Evolutionary conservation across 2,329 filamentous ascomycete species (phyloP), one percentile per base, ranked within the genome.

Genomic region (Monosporascus sp.): DNA sequence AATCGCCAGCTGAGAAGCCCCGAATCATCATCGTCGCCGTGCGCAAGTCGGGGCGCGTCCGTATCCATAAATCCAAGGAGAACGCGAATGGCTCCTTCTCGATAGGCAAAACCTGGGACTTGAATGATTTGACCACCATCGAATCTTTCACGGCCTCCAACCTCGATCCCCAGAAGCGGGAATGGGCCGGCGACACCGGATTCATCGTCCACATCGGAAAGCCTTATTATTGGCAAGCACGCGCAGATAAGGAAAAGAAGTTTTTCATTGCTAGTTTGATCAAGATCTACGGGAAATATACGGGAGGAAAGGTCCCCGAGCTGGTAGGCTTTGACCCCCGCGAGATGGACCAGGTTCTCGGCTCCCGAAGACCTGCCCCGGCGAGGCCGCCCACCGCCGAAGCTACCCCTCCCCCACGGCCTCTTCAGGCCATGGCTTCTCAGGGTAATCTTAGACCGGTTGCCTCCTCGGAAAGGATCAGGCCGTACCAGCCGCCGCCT

Each of bases 251-350:
- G 74, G 94, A 99, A 73, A 97, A 97, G 77, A 93, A 96, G 68
- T 97, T 97, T 73, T 99, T 99, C 71, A 94, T 99, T 64, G 91
- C 89, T 37, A 97, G 92, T 70, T 74, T 97, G 61, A 84, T 97
- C 66, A 99, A 97, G 72, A 97, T 99, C 60, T 99, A 89, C 69
- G 86, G 86, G 63, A 99, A 97, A 72, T 99, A 97, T 68, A 97
- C 94, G 1, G 89, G 90, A 27, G 93, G 93, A 14, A 88, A 86
- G 64, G 72, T 84, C 35, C 94, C 94, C 2, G 82, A 88, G 54
- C 77, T 99, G 49, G 75, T 82, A 52, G 93, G 93, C 7, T 97
- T 99, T 67, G 89, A 93, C 61, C 79, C 83, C 49, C 82, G 80
- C 55, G 91, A 97, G 72, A 76, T 87, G 55, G 89, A 93, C 49